These are phyloP conservation scores for Russula brevipes DNA, from an alignment of 768 basidiomycete species.

Conservation along the genomic window DNA sequence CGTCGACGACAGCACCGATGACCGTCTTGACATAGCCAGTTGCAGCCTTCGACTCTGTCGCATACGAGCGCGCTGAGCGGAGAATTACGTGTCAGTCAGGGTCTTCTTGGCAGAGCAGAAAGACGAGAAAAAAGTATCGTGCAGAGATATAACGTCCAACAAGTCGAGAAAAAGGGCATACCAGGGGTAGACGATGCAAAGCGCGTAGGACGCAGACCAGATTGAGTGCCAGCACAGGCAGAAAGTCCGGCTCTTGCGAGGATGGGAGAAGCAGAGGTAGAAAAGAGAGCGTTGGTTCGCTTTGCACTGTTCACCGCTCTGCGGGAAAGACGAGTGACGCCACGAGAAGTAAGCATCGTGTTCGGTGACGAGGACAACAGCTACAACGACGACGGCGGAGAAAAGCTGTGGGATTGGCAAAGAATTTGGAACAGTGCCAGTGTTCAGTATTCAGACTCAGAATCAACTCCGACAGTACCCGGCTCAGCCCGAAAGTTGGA, in stretches of 20 bases:
- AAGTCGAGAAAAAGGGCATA: constrained; percentile 33
- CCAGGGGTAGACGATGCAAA: constrained; percentile 48
- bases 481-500: neutral
- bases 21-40: constrained; percentile 91
- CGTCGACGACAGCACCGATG: constrained; percentile 99
- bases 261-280: constrained; percentile 53
- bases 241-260: constrained; percentile 48
- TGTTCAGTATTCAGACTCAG: constrained; percentile 17
- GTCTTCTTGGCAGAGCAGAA: constrained; percentile 17
- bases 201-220: constrained; percentile 46
- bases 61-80: constrained; percentile 74
- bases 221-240: constrained; percentile 42
- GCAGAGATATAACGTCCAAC: neutral
- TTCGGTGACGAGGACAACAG: constrained; percentile 31
- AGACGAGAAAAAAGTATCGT: constrained; percentile 18
- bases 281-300: constrained; percentile 76
- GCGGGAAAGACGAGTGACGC: constrained; percentile 82
- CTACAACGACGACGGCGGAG: constrained; percentile 20
- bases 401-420: constrained; percentile 23
- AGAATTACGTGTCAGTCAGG: constrained; percentile 28
- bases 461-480: constrained; percentile 20
- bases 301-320: constrained; percentile 72
- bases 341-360: constrained; percentile 83
- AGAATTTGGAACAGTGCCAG: neutral
- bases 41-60: constrained; percentile 74